Evolutionary conservation across 2,329 filamentous ascomycete species (phyloP).

Genomic region (Parastagonospora nodorum): DNA sequence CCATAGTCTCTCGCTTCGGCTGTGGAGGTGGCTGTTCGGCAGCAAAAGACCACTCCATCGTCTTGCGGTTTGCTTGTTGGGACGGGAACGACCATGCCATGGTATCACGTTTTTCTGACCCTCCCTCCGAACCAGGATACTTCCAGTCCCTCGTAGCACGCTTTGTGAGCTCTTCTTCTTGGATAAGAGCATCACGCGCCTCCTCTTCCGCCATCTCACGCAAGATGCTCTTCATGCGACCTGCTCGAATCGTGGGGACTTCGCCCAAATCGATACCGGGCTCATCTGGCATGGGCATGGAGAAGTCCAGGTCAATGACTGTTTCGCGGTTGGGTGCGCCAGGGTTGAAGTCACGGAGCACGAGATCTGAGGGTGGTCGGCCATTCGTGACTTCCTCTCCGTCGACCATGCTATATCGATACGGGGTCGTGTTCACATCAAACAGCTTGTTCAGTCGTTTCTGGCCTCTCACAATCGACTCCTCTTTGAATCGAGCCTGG

Average conservation of each 20-base stretch:
- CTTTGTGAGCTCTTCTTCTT: conserved; percentile 36
- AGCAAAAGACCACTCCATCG: conserved; percentile 61
- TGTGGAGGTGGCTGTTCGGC: conserved; percentile 43
- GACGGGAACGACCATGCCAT: conserved; percentile 34
- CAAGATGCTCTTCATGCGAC: conserved; percentile 55
- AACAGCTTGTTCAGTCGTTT: conserved; percentile 63
- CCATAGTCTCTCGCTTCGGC: conserved; percentile 52
- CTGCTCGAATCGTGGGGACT: conserved; percentile 62
- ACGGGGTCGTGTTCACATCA: conserved; percentile 60
- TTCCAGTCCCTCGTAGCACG: conserved; percentile 60
- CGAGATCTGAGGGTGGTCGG: conserved; percentile 60
- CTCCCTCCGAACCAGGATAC: conserved; percentile 46
- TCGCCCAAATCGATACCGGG: conserved; percentile 53
- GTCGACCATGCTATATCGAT: conserved; percentile 61
- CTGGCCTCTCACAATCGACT: conserved; percentile 62
- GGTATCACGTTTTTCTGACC: conserved; percentile 14
- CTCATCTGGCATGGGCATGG: conserved; percentile 44
- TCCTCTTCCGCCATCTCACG: conserved; percentile 50
- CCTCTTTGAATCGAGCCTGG: conserved; percentile 60
- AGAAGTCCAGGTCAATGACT: conserved; percentile 64
- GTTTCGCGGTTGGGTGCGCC: conserved; percentile 54
- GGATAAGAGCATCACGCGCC: conserved; percentile 33
- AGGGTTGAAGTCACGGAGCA: conserved; percentile 53
- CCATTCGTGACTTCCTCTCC: conserved; percentile 46
- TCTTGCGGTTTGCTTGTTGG: conserved; percentile 45